phyloP scores from a whole-genome alignment of 208 protist genomes.

The Zelonia costaricensis region DNA sequence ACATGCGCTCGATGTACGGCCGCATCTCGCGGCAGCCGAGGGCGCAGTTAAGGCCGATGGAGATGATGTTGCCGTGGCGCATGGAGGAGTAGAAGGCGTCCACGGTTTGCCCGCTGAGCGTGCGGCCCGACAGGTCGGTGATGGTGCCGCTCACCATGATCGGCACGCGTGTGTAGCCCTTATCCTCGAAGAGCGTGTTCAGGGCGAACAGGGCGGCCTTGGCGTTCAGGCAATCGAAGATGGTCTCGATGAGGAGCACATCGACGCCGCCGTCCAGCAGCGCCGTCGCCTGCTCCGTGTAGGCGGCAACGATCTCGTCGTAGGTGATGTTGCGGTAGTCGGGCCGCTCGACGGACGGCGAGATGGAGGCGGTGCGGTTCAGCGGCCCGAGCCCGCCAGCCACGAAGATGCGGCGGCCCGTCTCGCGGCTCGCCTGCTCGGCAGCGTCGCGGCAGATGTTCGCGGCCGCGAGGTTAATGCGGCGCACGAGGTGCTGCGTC shows the following conservation, averaged over 20 bases:
- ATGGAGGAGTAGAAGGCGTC: constrained; percentile 95
- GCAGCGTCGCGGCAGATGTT: constrained; percentile 67
- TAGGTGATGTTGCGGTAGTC: constrained; percentile 93
- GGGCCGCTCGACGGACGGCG: constrained; percentile 93
- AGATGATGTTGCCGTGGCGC: constrained; percentile 83
- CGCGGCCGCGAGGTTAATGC: constrained; percentile 84
- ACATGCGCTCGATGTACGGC: constrained; percentile 54
- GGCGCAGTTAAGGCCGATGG: constrained; percentile 95
- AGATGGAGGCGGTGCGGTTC: constrained; percentile 95
- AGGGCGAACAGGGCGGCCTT: constrained; percentile 95
- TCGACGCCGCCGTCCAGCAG: constrained; percentile 95
- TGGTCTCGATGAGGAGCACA: constrained; percentile 96
- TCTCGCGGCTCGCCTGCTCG: constrained; percentile 36
- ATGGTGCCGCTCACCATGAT: constrained; percentile 94
- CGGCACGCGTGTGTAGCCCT: constrained; percentile 49
- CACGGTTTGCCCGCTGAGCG: constrained; percentile 96
- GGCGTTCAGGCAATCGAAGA: constrained; percentile 92
- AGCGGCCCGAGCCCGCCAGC: constrained; percentile 96
- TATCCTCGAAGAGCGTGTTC: constrained; percentile 86
- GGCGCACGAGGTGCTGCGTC: constrained; percentile 84
- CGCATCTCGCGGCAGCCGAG: constrained; percentile 81
- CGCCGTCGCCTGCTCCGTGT: constrained; percentile 89
- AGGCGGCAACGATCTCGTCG: constrained; percentile 93
- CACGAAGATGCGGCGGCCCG: constrained; percentile 83
- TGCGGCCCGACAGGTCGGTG: constrained; percentile 93